Evolutionary conservation across 495 filamentous ascomycete genomes (phyloP).

Genomic region (Podospora pseudocomata): DNA sequence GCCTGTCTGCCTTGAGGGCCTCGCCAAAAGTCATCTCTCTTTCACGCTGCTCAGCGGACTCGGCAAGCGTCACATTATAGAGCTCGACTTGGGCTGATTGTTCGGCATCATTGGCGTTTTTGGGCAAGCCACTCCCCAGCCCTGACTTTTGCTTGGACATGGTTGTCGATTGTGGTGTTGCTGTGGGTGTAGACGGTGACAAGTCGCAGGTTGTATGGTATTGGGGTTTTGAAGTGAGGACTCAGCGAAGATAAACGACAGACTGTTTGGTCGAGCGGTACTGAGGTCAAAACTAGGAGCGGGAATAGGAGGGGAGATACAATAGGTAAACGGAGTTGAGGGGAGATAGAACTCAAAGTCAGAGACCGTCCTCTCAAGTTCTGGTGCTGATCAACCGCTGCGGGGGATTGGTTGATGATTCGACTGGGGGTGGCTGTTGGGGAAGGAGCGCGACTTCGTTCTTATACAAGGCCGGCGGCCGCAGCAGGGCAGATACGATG

Average conservation of each 20-base stretch:
- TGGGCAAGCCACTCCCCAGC: not conserved
- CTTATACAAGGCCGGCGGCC: not conserved
- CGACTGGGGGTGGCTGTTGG: not conserved
- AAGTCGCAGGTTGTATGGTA: not conserved
- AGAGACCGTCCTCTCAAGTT: not conserved
- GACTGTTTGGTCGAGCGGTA: not conserved
- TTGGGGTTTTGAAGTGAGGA: not conserved
- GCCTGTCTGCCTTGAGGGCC: conserved; percentile 20
- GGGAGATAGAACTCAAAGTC: not conserved
- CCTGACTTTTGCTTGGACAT: not conserved
- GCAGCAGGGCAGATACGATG: not conserved
- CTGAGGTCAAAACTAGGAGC: not conserved
- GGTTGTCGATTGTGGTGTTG: not conserved
- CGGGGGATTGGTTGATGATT: not conserved
- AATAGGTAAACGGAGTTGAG: not conserved
- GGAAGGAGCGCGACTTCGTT: not conserved
- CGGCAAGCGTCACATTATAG: conserved; percentile 24
- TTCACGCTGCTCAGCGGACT: conserved; percentile 15
- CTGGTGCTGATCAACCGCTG: not conserved
- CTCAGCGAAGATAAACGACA: not conserved
- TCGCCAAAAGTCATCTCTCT: conserved; percentile 23
- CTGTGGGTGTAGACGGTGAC: not conserved
- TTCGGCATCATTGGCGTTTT: conserved; percentile 26
- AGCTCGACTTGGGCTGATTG: conserved; percentile 37
- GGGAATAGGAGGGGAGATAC: not conserved